Conservation (phyloP, 2,329 filamentous ascomycete species). For the Lecanosticta acicola region DNA sequence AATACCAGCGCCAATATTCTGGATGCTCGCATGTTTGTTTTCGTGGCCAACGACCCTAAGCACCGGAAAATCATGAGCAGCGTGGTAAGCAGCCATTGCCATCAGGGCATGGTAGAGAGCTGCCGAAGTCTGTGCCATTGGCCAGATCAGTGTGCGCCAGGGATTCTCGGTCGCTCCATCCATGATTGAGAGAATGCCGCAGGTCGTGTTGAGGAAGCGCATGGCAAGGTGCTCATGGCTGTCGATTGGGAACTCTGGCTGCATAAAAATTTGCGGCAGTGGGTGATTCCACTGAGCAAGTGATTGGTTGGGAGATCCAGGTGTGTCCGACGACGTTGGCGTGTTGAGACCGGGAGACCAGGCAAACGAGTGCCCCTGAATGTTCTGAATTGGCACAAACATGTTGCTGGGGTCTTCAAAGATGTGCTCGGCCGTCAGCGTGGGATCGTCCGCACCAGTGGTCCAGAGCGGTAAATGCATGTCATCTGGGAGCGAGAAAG, state of each 20-base stretch:
- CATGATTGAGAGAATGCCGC: slow-evolving; percentile 65
- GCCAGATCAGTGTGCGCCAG: slow-evolving; percentile 67
- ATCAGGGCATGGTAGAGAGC: slow-evolving; percentile 64
- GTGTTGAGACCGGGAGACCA: slow-evolving; percentile 18
- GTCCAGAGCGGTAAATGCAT: slow-evolving; percentile 22
- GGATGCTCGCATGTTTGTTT: slow-evolving; percentile 62
- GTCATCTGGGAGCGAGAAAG: slow-evolving; percentile 26
- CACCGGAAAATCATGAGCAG: slow-evolving; percentile 51
- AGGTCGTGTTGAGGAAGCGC: slow-evolving; percentile 61
- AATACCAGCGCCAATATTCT: slow-evolving; percentile 54
- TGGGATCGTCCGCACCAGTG: slow-evolving; percentile 16
- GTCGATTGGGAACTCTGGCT: slow-evolving; percentile 28
- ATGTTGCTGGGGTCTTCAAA: slow-evolving; percentile 14
- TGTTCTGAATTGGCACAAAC: slow-evolving; percentile 14
- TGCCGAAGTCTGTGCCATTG: slow-evolving; percentile 57
- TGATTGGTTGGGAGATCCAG: background rate
- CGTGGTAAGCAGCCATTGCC: slow-evolving; percentile 65
- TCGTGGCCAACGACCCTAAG: slow-evolving; percentile 60
- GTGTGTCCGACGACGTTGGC: slow-evolving; percentile 9
- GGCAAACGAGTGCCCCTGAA: slow-evolving; percentile 9
- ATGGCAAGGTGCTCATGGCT: slow-evolving; percentile 57
- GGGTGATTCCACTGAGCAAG: slow-evolving; percentile 3
- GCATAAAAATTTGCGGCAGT: slow-evolving; percentile 9
- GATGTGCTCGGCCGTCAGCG: slow-evolving; percentile 11
- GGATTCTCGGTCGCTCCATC: slow-evolving; percentile 65